Base-by-base conservation (phyloP, 805 yeast species). In the Babjeviella inositovora region DNA sequence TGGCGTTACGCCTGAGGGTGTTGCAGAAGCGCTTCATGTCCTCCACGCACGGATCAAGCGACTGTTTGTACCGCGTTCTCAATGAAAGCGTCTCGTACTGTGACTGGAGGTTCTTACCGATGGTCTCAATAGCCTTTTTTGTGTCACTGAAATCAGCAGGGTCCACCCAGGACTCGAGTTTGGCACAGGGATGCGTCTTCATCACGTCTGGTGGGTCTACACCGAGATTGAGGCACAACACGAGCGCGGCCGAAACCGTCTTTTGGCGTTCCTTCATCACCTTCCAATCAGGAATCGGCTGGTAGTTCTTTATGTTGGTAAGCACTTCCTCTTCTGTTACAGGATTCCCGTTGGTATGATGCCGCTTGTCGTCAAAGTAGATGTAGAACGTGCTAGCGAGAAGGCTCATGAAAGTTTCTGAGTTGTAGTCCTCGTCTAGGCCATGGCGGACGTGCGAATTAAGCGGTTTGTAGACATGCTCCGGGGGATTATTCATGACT, bases 171-270 rank as follows among this genome's bases (percentile, higher is more conserved):
- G 96, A 77, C 53, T 90, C 98, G 19, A 73, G 50, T 33, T 74
- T 70, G 2, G 98, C 95, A 37, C 92, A 79, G 2, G 95, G 96
- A 31, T 79, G 82, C 0, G 96, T 82, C 43, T 84, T 81, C 41
- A 80, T 70, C 14, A 85, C 70, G 47, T 90, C 98, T 1, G 98
- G 98, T 3, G 98, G 98, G 35, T 87, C 97, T 2, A 90, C 95
- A 6, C 97, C 96, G 13, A 87, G 48, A 41, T 90, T 90, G 18
- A 90, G 54, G 45, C 98, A 90, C 23, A 90, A 53, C 23, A 90
- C 84, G 6, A 90, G 54, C 9, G 94, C 96, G 0, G 96, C 98
- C 25, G 80, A 73, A 8, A 85, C 82, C 2, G 98, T 90, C 41
- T 85, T 79, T 39, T 79, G 93, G 20, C 95, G 66, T 34, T 84